Percentiles rank a stretch among this genome's conserved stretches.
Evolutionary conservation across 371 early-diverging fungal species (phyloP).

Genomic region (Lichtheimia hyalospora): DNA sequence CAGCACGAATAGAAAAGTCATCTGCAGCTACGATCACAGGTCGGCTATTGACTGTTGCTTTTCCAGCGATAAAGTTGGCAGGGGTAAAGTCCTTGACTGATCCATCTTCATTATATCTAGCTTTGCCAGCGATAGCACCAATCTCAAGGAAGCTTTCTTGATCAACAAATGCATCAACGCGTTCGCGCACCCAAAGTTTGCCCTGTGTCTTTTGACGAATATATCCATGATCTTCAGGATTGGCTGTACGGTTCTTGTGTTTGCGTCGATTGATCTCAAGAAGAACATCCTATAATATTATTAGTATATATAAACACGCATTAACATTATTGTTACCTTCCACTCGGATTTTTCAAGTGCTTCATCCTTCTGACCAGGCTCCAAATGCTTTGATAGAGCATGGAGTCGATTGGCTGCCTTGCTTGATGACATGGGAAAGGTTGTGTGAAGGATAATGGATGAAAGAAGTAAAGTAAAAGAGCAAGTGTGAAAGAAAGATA

Average conservation of each 20-base stretch:
- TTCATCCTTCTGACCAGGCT: slow-evolving; percentile 21
- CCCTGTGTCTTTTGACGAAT: slow-evolving; percentile 44
- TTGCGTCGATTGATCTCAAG: slow-evolving; percentile 31
- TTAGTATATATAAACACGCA: neutral
- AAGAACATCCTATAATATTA: slow-evolving; percentile 26
- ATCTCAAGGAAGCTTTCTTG: slow-evolving; percentile 30
- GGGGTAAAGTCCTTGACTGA: slow-evolving; percentile 24
- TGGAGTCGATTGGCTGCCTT: slow-evolving; percentile 19
- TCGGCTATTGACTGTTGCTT: slow-evolving; percentile 25
- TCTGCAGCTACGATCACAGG: slow-evolving; percentile 44
- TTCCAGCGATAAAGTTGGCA: slow-evolving; percentile 45
- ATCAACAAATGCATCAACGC: slow-evolving; percentile 40
- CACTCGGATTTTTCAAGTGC: slow-evolving; percentile 48
- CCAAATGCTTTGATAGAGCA: slow-evolving; percentile 25
- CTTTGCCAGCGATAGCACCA: slow-evolving; percentile 40
- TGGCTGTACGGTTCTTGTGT: slow-evolving; percentile 25
- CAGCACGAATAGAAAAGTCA: slow-evolving; percentile 48
- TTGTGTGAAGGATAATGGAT: neutral
- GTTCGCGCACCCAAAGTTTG: slow-evolving; percentile 45
- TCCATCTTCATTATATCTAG: slow-evolving; percentile 35
- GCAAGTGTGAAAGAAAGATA: neutral
- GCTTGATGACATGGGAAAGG: neutral
- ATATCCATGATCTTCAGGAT: slow-evolving; percentile 35
- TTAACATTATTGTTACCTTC: slow-evolving; percentile 23
- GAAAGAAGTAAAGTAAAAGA: neutral